Percentiles rank a stretch among this genome's conserved stretches.
Evolutionary conservation across 352 stramenopile genomes (phyloP).

Genomic region (Pythium coloratum): DNA sequence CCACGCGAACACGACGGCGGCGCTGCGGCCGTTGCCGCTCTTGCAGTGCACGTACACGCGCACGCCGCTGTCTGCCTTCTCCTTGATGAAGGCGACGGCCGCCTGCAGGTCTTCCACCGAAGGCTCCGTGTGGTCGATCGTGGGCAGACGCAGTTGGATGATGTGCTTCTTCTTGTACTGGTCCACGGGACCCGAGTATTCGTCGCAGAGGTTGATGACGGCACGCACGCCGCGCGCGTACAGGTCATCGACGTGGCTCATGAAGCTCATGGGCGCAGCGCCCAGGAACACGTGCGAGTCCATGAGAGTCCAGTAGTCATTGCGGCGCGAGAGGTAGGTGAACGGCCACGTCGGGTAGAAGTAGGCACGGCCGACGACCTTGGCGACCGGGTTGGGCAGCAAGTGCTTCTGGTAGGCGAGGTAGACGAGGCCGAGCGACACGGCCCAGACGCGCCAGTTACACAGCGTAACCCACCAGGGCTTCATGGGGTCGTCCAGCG

Average conservation of each 20-base stretch:
- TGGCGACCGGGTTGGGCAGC: slow-evolving; percentile 71
- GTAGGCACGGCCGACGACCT: slow-evolving; percentile 72
- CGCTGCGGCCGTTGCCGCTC: slow-evolving; percentile 92
- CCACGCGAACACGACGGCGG: slow-evolving; percentile 92
- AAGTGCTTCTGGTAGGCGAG: slow-evolving; percentile 91
- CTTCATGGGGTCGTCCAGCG: slow-evolving; percentile 23
- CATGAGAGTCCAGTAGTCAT: slow-evolving; percentile 90
- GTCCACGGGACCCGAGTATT: slow-evolving; percentile 89
- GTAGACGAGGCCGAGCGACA: slow-evolving; percentile 54
- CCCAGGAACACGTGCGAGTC: slow-evolving; percentile 92
- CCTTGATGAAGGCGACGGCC: slow-evolving; percentile 89
- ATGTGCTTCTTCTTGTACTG: slow-evolving; percentile 90
- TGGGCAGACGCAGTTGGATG: slow-evolving; percentile 88
- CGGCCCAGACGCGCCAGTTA: slow-evolving; percentile 28
- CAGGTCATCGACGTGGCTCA: slow-evolving; percentile 83
- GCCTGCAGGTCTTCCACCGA: slow-evolving; percentile 61
- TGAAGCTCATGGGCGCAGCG: slow-evolving; percentile 89
- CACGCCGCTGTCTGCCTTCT: slow-evolving; percentile 80
- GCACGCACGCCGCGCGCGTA: slow-evolving; percentile 80
- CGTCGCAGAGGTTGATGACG: slow-evolving; percentile 96
- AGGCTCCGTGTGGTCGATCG: slow-evolving; percentile 88
- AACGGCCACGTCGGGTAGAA: slow-evolving; percentile 95
- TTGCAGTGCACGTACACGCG: slow-evolving; percentile 97
- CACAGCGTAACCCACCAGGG: slow-evolving; percentile 23
- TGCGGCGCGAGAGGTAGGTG: slow-evolving; percentile 85